Conservation (phyloP, 371 early-diverging fungal genomes). For the Mucor piriformis region DNA sequence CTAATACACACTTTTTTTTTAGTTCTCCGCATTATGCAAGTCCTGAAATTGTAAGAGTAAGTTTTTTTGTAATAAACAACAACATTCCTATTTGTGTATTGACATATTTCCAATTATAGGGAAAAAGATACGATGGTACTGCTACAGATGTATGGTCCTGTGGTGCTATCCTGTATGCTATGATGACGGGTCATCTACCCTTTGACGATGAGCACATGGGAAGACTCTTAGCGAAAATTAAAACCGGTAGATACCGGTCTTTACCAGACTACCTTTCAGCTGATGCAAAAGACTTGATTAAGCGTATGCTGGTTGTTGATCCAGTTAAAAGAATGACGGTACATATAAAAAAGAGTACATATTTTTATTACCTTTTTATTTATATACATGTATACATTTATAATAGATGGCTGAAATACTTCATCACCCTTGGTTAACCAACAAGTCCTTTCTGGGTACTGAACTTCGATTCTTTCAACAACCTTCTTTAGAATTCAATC, state of each 20-base stretch:
- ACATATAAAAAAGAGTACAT: no score
- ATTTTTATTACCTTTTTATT: no score
- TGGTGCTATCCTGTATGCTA: conserved; percentile 90
- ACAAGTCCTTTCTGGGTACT: conserved; percentile 40
- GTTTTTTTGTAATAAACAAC: conserved; percentile 9
- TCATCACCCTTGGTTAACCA: conserved; percentile 48
- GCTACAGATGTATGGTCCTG: conserved; percentile 92
- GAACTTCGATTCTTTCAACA: conserved; percentile 32
- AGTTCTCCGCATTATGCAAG: conserved; percentile 46
- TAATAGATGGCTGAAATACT: conserved; percentile 42
- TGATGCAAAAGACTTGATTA: conserved; percentile 64
- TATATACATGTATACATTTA: neutral
- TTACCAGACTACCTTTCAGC: conserved; percentile 66
- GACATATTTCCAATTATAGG: conserved; percentile 40
- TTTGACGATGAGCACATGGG: conserved; percentile 92
- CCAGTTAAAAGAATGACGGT: conserved; percentile 57
- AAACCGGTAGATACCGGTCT: conserved; percentile 49
- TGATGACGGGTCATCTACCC: conserved; percentile 88
- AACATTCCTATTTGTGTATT: conserved; percentile 18
- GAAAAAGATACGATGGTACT: conserved; percentile 75
- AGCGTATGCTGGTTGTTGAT: conserved; percentile 59
- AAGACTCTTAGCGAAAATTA: conserved; percentile 68
- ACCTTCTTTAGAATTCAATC: conserved; percentile 14
- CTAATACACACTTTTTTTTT: neutral
- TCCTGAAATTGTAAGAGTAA: conserved; percentile 40